Evolutionary conservation across 768 basidiomycete genomes (phyloP).

Genomic region (Panaeolus papilionaceus): DNA sequence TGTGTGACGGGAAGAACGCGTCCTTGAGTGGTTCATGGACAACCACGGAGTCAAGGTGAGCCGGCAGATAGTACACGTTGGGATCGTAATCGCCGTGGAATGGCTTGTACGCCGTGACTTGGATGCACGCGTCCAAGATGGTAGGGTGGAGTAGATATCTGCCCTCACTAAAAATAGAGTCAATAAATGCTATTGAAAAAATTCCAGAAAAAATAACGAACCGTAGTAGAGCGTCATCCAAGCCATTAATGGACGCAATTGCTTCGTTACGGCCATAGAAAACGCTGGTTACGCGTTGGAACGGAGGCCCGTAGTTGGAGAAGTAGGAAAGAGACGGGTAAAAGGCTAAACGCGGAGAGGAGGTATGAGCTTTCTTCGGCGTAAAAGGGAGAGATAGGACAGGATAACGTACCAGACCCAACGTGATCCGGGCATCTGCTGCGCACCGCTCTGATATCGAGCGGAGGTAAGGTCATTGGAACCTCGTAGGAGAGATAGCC

Average conservation of each 20-base stretch:
- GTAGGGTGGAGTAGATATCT: conserved; percentile 42
- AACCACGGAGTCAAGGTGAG: conserved; percentile 25
- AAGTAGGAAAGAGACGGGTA: conserved; percentile 35
- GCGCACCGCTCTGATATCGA: conserved; percentile 25
- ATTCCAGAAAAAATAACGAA: not conserved
- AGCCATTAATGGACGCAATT: conserved; percentile 32
- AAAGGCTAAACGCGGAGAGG: conserved; percentile 27
- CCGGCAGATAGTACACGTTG: conserved; percentile 39
- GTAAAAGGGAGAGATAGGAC: not conserved
- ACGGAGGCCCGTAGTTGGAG: conserved; percentile 38
- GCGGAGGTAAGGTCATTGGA: conserved; percentile 11
- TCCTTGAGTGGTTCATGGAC: conserved; percentile 23
- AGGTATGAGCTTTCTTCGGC: not conserved
- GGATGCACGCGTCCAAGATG: conserved; percentile 43
- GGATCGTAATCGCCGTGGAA: conserved; percentile 36
- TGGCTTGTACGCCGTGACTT: conserved; percentile 36
- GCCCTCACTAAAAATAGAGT: conserved; percentile 23
- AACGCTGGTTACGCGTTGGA: conserved; percentile 33
- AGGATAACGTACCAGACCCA: conserved; percentile 16
- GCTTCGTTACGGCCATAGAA: conserved; percentile 32
- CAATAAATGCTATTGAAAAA: not conserved
- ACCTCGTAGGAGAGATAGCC: conserved; percentile 28
- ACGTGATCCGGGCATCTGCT: conserved; percentile 20
- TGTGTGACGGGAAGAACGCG: conserved; percentile 22
- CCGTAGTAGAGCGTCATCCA: conserved; percentile 17